phyloP scores from a whole-genome alignment of 495 filamentous ascomycete species.

The Podospora pseudocomata region DNA sequence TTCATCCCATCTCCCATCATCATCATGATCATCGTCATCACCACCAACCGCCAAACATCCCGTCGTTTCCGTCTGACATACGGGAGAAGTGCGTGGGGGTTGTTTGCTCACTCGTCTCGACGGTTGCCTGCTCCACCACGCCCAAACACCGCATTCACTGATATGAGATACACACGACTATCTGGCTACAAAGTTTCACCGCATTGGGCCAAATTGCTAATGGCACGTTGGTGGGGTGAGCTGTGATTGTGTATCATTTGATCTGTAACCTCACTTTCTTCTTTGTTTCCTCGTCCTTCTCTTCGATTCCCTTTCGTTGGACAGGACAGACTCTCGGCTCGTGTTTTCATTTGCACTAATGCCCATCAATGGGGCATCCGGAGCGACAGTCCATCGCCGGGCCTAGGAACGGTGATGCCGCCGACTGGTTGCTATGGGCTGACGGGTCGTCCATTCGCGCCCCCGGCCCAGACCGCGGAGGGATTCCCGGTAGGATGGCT shows the following conservation, averaged over 20 bases:
- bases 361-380: not conserved
- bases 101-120: not conserved
- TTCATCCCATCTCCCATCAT: not conserved
- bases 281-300: not conserved
- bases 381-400: not conserved
- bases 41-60: not conserved
- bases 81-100: not conserved
- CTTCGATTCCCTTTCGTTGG: not conserved
- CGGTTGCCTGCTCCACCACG: no score
- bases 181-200: not conserved
- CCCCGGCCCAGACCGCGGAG: not conserved
- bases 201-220: not conserved
- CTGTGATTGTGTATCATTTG: not conserved
- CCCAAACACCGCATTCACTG: not conserved
- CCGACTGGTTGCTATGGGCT: not conserved
- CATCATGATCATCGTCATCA: not conserved
- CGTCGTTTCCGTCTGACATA: not conserved
- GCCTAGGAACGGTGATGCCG: not conserved
- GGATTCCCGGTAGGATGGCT: not conserved
- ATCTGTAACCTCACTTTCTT: not conserved
- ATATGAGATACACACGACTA: not conserved
- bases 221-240: not conserved
- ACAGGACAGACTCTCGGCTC: not conserved
- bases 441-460: not conserved
- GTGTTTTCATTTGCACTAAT: not conserved